Evolutionary conservation across 2,329 filamentous ascomycete species (phyloP), one percentile per base, ranked within the genome.

Genomic region (Amauroascus verrucosus): DNA sequence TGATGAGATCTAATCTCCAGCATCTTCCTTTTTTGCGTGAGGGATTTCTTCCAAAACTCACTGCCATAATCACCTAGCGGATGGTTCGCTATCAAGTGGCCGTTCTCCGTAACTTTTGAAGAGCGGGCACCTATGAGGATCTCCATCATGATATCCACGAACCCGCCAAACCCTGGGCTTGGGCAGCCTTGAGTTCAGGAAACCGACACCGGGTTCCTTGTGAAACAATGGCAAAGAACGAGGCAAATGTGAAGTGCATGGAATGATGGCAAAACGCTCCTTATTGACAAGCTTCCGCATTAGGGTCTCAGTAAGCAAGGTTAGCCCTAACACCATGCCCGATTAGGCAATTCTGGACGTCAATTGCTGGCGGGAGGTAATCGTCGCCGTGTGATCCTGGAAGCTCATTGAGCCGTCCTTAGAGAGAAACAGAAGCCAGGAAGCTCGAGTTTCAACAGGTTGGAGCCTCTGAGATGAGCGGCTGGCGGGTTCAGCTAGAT

Each of bases 241-340:
- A 52, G 41, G 30, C 41, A 52, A 38, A 46, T 45, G 14, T 20
- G 14, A 26, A 38, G 20, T 35, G 48, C 24, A 33, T 41, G 24
- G 24, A 26, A 24, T 13, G 38, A 52, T 33, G 50, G 50, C 41
- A 28, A 52, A 46, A 52, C 3, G 50, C 24, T 52, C 24, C 38
- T 52, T 52, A 52, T 52, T 52, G 50, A 52, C 20, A 37, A 24
- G 2, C 32, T 52, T 52, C 50, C 50, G 50, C 50, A 52, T 52
- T 52, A 32, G 50, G 50, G 50, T 37, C 24, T 52, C 50, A 52
- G 46, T 52, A 52, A 46, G 50, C 41, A 52, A 52, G 22, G 41
- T 52, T 52, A 52, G 50, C 50, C 50, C 50, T 52, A 52, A 38
- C 26, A 40, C 50, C 50, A 46, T 37, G 38, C 50, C 50, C 32